Conservation (phyloP, 331 rosid genomes). For the Quercus lobata region DNA sequence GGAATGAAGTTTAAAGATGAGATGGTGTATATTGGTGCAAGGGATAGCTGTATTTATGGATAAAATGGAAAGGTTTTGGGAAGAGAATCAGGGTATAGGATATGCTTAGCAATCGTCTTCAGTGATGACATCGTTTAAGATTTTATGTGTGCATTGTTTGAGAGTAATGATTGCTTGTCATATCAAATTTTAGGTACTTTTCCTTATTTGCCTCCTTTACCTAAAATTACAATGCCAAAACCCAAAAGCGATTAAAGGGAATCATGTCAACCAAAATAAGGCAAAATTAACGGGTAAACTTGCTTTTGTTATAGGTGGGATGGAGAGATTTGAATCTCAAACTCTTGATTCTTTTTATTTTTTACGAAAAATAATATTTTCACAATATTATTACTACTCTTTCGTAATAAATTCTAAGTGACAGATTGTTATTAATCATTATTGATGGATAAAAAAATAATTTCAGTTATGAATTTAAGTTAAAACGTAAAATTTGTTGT, state of each 20-base stretch:
- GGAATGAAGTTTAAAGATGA: background rate
- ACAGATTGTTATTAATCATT: too few relatives aligned
- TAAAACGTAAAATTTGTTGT: too few relatives aligned
- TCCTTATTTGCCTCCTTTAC: background rate
- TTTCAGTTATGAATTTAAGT: too few relatives aligned
- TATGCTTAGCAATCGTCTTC: background rate
- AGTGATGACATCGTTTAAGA: background rate
- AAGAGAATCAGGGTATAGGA: background rate
- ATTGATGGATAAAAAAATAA: fast-evolving
- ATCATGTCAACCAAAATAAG: too few relatives aligned
- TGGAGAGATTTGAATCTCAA: too few relatives aligned
- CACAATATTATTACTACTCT: too few relatives aligned
- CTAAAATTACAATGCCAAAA: background rate
- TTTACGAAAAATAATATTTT: too few relatives aligned
- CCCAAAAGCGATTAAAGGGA: background rate
- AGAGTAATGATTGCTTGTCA: background rate
- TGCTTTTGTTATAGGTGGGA: too few relatives aligned
- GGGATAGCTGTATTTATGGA: conserved; percentile 9
- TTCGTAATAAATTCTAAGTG: too few relatives aligned
- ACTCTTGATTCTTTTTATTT: too few relatives aligned
- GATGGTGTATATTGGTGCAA: background rate
- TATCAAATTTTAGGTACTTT: background rate
- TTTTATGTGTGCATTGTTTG: background rate
- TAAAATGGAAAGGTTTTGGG: background rate
- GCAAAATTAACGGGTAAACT: too few relatives aligned